Evolutionary conservation across 352 stramenopile genomes (phyloP), one percentile per base, ranked within the genome.

Genomic region (Globisporangium nodosum): DNA sequence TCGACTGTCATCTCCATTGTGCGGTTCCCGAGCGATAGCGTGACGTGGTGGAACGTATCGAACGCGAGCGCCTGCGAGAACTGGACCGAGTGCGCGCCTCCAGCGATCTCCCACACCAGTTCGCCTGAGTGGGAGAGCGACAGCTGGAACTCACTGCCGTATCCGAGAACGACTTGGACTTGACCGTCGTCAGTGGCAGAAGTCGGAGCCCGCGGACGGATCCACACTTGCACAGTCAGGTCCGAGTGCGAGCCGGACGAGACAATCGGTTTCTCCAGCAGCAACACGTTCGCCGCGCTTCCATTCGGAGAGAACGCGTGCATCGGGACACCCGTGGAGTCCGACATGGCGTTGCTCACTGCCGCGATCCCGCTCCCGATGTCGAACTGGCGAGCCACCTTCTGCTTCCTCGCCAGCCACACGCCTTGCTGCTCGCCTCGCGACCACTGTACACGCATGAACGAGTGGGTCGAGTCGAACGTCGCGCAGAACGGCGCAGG

Each of bases 361-460:
- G 68, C 65, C 16, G 52, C 45, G 42, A 93, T 61, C 3, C 58
- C 71, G 11, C 58, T 55, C 11, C 52, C 39, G 16, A 90, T 51
- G 40, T 87, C 66, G 48, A 88, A 89, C 35, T 15, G 37, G 30
- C 27, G 55, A 35, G 63, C 50, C 5, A 74, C 42, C 13, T 31
- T 35, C 54, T 85, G 60, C 66, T 76, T 74, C 24, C 65, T 70
- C 3, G 86, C 86, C 18, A 95, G 58, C 86, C 86, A 95, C 3
- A 90, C 78, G 33, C 86, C 86, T 40, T 86, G 75, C 50, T 94
- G 78, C 42, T 95, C 86, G 0, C 86, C 86, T 27, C 86, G 80
- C 21, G 82, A 91, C 86, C 86, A 95, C 37, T 64, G 75, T 47
- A 95, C 65, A 11, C 82, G 71, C 82, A 94, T 88, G 60, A 95